Conservation (phyloP, 768 basidiomycete species). For the Kwoniella sp. region DNA sequence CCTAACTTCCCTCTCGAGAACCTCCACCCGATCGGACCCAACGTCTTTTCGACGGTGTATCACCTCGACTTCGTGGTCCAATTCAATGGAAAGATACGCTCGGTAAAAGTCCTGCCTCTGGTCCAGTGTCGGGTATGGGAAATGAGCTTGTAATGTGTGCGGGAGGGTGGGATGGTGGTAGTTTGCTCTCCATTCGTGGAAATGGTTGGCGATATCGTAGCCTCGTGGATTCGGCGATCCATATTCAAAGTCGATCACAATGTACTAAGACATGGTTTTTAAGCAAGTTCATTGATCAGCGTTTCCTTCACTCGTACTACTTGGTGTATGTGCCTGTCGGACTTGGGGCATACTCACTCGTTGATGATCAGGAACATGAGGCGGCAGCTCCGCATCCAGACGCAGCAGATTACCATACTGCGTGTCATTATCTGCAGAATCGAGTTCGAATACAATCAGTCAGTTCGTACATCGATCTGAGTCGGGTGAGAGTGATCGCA, state of each 20-base stretch:
- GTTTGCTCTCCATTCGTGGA: constrained; percentile 94
- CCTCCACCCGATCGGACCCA: constrained; percentile 60
- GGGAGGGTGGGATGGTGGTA: constrained; percentile 65
- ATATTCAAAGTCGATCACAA: constrained; percentile 98
- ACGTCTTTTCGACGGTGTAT: constrained; percentile 41
- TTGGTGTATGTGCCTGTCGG: too few relatives aligned
- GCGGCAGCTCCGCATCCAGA: constrained; percentile 61
- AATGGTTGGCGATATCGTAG: constrained; percentile 95
- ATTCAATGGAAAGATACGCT: constrained; percentile 68
- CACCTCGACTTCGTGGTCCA: constrained; percentile 42
- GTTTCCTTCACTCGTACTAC: too few relatives aligned
- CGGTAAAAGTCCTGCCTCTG: constrained; percentile 82
- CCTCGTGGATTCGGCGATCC: constrained; percentile 88
- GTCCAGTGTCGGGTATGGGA: constrained; percentile 69
- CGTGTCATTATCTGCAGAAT: constrained; percentile 78
- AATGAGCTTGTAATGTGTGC: constrained; percentile 57
- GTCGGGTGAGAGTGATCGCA: not conserved
- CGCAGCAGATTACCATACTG: constrained; percentile 91
- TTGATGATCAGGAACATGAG: constrained; percentile 70
- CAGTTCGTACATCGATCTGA: not conserved
- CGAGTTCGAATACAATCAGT: not conserved
- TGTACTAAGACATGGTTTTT: constrained; percentile 73
- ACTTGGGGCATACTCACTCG: too few relatives aligned
- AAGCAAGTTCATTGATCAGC: constrained; percentile 22
- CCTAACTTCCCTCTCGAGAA: constrained; percentile 75